A percentile compares a stretch with the other conserved stretches of the same genome.
Conservation (phyloP, 2,329 filamentous ascomycete species). For the Dothideomycetes sp. region DNA sequence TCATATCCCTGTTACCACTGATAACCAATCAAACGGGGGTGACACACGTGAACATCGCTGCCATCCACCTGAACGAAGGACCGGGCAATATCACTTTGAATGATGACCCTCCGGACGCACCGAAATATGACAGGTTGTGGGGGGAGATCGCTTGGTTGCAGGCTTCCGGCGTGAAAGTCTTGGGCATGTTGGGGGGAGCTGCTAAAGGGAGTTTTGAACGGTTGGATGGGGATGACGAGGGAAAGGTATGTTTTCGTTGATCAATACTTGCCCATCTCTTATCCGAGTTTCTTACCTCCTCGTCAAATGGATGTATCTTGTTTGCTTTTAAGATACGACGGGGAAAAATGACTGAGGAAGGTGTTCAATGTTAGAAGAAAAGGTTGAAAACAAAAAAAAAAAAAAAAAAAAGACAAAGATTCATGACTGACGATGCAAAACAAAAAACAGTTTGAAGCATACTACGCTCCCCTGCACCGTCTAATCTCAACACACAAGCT, state of each 20-base stretch:
- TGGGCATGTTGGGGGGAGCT: conserved; percentile 82
- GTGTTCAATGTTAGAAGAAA: no score
- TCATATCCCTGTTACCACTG: conserved; percentile 54
- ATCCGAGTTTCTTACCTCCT: no score
- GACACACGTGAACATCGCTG: conserved; percentile 80
- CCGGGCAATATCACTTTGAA: conserved; percentile 67
- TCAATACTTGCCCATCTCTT: no score
- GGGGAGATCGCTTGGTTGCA: conserved; percentile 65
- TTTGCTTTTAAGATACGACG: not conserved
- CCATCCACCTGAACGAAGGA: conserved; percentile 69
- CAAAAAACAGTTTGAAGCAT: conserved; percentile 67
- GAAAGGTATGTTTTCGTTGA: conserved; percentile 19
- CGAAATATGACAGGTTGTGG: conserved; percentile 65
- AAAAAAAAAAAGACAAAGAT: no score
- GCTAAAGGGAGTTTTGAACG: conserved; percentile 63
- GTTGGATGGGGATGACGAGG: conserved; percentile 48
- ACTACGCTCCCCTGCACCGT: conserved; percentile 60
- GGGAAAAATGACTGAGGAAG: not conserved
- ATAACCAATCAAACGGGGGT: conserved; percentile 50
- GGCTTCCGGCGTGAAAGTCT: conserved; percentile 63
- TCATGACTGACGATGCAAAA: no score
- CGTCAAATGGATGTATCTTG: no score
- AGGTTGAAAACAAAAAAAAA: no score
- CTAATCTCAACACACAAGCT: conserved; percentile 53
- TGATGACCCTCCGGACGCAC: conserved; percentile 60